Conservation (phyloP, 768 basidiomycete species). For the Tephrocybe sp. region DNA sequence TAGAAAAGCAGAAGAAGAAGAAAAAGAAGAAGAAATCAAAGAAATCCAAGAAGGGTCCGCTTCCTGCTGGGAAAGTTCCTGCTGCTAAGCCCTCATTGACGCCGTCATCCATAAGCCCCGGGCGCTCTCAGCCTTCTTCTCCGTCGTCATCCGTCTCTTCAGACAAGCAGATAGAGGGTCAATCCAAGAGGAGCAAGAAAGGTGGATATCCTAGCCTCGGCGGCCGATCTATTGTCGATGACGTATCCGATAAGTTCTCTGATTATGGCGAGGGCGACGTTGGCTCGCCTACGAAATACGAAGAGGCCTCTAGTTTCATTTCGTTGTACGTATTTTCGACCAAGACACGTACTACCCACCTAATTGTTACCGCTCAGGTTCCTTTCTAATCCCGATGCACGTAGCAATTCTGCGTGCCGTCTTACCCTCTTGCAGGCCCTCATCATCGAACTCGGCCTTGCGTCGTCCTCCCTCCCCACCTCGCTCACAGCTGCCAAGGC, state of each 20-base stretch:
- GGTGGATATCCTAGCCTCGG: constrained; percentile 24
- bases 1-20: constrained; percentile 7
- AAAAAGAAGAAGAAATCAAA: constrained; percentile 14
- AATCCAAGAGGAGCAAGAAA: background rate
- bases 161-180: background rate
- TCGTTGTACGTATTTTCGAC: constrained; percentile 48
- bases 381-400: constrained; percentile 47
- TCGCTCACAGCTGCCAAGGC: constrained; percentile 67
- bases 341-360: background rate
- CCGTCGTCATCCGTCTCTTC: background rate
- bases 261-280: constrained; percentile 28
- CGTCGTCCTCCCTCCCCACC: constrained; percentile 47
- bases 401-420: constrained; percentile 39
- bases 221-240: constrained; percentile 46
- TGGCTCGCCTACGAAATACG: constrained; percentile 39
- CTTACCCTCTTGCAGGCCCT: constrained; percentile 70
- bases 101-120: constrained; percentile 8
- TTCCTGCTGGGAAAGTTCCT: constrained; percentile 11
- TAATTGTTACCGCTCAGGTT: constrained; percentile 32
- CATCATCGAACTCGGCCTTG: constrained; percentile 74
- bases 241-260: constrained; percentile 43
- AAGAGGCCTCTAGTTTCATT: constrained; percentile 60
- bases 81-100: background rate
- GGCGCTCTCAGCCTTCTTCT: background rate
- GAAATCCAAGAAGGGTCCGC: constrained; percentile 5